phyloP scores from a whole-genome alignment of 148 eudicot genomes.

The Pouteria glomerata region DNA sequence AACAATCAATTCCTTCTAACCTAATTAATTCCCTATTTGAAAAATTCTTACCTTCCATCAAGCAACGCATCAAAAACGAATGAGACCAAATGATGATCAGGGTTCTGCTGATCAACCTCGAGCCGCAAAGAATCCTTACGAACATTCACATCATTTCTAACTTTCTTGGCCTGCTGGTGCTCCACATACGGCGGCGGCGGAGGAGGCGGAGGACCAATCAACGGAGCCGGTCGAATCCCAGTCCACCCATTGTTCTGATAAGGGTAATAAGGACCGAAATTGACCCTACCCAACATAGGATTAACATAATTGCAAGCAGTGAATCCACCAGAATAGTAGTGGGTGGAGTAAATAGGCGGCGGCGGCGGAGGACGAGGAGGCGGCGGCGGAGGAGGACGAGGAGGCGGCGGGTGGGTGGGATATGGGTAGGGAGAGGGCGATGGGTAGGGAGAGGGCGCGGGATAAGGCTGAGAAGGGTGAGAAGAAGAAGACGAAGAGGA shows the following conservation, averaged over 20 bases:
- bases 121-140: constrained; percentile 58
- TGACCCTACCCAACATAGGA: constrained; percentile 17
- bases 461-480: too few species aligned
- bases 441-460: too few species aligned
- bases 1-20: not conserved
- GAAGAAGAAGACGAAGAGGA: too few species aligned
- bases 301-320: constrained; percentile 4
- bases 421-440: too few species aligned
- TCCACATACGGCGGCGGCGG: constrained; percentile 51
- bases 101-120: constrained; percentile 36
- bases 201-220: constrained; percentile 3
- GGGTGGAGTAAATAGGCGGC: not conserved
- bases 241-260: constrained; percentile 35
- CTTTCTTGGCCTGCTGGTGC: constrained; percentile 58
- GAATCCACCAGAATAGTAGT: constrained; percentile 13
- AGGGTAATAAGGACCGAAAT: constrained; percentile 21
- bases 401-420: constrained; percentile 10
- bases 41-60: constrained; percentile 53
- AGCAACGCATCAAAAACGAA: constrained; percentile 63
- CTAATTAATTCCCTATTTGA: not conserved
- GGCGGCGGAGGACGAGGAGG: not conserved
- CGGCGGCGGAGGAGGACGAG: constrained; percentile 7
- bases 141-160: constrained; percentile 72
- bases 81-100: constrained; percentile 51
- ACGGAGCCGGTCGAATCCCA: constrained; percentile 20